Conservation (phyloP, 108 stramenopile species). For the Phaeodactylum tricornutum region DNA sequence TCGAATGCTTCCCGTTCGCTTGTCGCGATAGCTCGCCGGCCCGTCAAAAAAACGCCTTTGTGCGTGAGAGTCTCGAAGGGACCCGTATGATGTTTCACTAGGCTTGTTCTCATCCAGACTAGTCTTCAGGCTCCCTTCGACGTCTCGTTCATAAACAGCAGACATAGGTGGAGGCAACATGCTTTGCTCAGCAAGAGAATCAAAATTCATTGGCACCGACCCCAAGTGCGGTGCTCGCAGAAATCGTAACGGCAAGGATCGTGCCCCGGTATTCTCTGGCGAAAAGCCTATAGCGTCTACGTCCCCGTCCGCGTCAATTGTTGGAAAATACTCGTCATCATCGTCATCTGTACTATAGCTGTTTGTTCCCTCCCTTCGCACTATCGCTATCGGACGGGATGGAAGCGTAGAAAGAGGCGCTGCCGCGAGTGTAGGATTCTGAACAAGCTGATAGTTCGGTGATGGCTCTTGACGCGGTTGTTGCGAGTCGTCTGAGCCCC, state of each 20-base stretch:
- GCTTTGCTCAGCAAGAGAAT: not conserved
- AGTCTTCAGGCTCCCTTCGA: not conserved
- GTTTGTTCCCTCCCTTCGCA: no score
- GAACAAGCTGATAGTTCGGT: no score
- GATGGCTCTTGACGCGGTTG: no score
- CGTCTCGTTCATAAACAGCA: not conserved
- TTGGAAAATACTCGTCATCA: no score
- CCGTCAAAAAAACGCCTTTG: slow-evolving; percentile 17
- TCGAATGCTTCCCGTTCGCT: slow-evolving; percentile 7
- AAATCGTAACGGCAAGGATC: slow-evolving; percentile 1
- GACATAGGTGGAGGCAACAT: slow-evolving; percentile 5
- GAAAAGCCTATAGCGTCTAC: no score
- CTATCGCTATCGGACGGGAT: no score
- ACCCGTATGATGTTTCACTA: slow-evolving; percentile 5
- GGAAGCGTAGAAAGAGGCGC: no score
- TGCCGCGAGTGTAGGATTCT: no score
- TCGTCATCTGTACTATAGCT: no score
- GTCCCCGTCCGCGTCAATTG: no score
- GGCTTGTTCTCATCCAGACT: not conserved
- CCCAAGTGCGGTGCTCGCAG: slow-evolving; percentile 8
- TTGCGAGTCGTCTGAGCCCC: no score
- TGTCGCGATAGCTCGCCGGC: slow-evolving; percentile 12
- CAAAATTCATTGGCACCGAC: not conserved
- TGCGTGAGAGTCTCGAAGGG: slow-evolving; percentile 14
- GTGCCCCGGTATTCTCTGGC: no score